Evolutionary conservation across 2,329 filamentous ascomycete species (phyloP).

Genomic region (Pseudopyrenochaeta lycopersici): DNA sequence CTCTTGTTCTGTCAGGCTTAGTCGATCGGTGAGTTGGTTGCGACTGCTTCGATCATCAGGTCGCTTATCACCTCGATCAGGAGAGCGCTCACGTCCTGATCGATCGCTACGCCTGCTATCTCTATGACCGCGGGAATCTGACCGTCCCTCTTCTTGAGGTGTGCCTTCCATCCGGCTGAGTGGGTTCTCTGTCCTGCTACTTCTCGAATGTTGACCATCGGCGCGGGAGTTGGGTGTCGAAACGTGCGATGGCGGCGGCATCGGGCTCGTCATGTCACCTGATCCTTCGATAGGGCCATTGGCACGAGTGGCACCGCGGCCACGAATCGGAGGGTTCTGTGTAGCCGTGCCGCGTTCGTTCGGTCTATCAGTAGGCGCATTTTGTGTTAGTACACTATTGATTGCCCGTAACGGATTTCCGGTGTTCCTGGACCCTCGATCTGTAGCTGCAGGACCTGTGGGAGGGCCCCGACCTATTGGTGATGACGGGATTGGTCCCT

Average conservation of each 20-base stretch:
- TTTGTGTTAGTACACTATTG: slow-evolving; percentile 41
- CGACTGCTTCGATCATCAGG: slow-evolving; percentile 37
- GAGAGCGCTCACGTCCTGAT: slow-evolving; percentile 35
- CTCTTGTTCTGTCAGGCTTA: slow-evolving; percentile 31
- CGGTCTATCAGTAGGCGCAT: slow-evolving; percentile 31
- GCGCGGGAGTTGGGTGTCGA: slow-evolving; percentile 32
- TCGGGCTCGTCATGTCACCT: slow-evolving; percentile 25
- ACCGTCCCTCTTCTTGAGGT: slow-evolving; percentile 33
- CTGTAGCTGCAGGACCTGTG: slow-evolving; percentile 43
- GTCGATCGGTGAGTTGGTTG: slow-evolving; percentile 25
- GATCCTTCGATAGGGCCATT: slow-evolving; percentile 28
- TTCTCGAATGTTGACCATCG: slow-evolving; percentile 33
- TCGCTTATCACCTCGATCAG: slow-evolving; percentile 34
- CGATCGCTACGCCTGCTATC: slow-evolving; percentile 40
- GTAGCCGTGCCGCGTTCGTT: slow-evolving; percentile 19
- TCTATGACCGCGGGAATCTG: slow-evolving; percentile 39
- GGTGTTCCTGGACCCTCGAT: slow-evolving; percentile 34
- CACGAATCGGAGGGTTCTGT: slow-evolving; percentile 39
- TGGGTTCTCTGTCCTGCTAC: slow-evolving; percentile 25
- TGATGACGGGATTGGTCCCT: slow-evolving; percentile 35
- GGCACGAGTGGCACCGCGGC: slow-evolving; percentile 40
- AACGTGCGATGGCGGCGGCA: slow-evolving; percentile 35
- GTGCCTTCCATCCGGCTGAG: slow-evolving; percentile 25
- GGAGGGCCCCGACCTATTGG: slow-evolving; percentile 42
- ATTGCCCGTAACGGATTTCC: slow-evolving; percentile 38